These are phyloP conservation scores for Starmerella khaoyaiensis DNA, from an alignment of 805 yeast genomes.

Conservation along the genomic window DNA sequence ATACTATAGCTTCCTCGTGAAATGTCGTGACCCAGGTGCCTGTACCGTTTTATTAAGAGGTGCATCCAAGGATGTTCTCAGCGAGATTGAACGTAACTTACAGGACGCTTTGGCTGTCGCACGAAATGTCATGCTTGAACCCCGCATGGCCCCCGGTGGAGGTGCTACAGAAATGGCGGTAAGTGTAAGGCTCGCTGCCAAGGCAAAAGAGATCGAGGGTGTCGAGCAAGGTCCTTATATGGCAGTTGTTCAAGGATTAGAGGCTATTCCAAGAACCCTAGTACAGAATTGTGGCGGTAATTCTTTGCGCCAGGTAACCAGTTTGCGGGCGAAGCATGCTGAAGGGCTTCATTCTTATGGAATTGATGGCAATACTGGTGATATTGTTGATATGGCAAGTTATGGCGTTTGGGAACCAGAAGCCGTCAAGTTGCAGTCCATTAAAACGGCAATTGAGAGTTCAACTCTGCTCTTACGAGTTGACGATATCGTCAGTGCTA, in stretches of 20 bases:
- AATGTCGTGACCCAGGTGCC: constrained; percentile 78
- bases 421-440: constrained; percentile 90
- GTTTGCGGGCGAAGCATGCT: constrained; percentile 92
- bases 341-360: constrained; percentile 78
- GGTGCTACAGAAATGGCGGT: constrained; percentile 99
- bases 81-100: constrained; percentile 90
- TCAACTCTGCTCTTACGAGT: constrained; percentile 90
- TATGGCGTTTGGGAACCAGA: constrained; percentile 99
- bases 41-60: constrained; percentile 90
- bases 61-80: constrained; percentile 89
- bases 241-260: constrained; percentile 98
- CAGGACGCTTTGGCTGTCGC: constrained; percentile 99
- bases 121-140: constrained; percentile 87
- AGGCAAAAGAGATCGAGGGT: constrained; percentile 86
- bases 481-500: constrained; percentile 95
- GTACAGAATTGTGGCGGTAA: constrained; percentile 97
- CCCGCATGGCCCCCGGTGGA: constrained; percentile 94
- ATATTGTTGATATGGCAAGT: constrained; percentile 85
- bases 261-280: constrained; percentile 93
- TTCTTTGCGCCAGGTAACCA: constrained; percentile 78
- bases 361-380: constrained; percentile 88
- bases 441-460: constrained; percentile 95
- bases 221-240: constrained; percentile 97
- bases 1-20: constrained; percentile 72
- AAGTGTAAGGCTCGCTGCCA: constrained; percentile 72